A percentile compares a stretch with the other conserved stretches of the same genome.
phyloP scores from a whole-genome alignment of 805 yeast genomes.

The Martiniozyma abietophila region DNA sequence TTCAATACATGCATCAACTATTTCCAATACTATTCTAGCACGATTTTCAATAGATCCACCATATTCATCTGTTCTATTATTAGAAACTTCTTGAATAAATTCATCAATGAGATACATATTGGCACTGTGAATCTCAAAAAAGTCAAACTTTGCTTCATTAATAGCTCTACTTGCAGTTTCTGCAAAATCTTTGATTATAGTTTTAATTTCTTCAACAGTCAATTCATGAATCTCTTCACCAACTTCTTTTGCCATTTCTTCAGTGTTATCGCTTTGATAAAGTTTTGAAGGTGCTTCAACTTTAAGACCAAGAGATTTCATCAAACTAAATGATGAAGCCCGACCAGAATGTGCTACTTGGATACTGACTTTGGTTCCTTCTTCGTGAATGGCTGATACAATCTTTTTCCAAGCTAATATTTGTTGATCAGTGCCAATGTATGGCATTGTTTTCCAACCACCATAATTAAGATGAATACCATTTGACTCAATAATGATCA shows the following conservation, averaged over 20 bases:
- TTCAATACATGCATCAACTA: slow-evolving; percentile 40
- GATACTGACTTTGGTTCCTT: slow-evolving; percentile 35
- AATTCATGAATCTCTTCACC: slow-evolving; percentile 39
- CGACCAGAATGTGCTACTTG: slow-evolving; percentile 49
- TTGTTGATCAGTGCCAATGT: slow-evolving; percentile 41
- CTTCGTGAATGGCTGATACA: slow-evolving; percentile 39
- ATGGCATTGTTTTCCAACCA: slow-evolving; percentile 36
- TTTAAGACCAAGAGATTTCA: no score
- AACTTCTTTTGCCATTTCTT: slow-evolving; percentile 28
- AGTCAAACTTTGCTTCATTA: slow-evolving; percentile 32
- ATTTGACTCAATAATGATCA: slow-evolving; percentile 54
- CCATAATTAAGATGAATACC: slow-evolving; percentile 36
- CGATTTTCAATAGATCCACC: slow-evolving; percentile 38
- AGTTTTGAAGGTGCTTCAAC: slow-evolving; percentile 36
- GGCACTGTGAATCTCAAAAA: slow-evolving; percentile 35
- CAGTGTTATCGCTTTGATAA: slow-evolving; percentile 28
- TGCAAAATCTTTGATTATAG: slow-evolving; percentile 32
- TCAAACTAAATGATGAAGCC: no score
- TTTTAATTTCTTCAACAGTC: slow-evolving; percentile 32
- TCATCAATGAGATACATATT: slow-evolving; percentile 33
- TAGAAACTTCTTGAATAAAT: slow-evolving; percentile 28
- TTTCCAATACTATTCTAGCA: slow-evolving; percentile 33
- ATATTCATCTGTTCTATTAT: slow-evolving; percentile 34
- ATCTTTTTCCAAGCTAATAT: slow-evolving; percentile 40
- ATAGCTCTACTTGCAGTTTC: slow-evolving; percentile 35